Base-by-base conservation (phyloP, 1,284 basidiomycete species). In the Ganoderma meredithae region DNA sequence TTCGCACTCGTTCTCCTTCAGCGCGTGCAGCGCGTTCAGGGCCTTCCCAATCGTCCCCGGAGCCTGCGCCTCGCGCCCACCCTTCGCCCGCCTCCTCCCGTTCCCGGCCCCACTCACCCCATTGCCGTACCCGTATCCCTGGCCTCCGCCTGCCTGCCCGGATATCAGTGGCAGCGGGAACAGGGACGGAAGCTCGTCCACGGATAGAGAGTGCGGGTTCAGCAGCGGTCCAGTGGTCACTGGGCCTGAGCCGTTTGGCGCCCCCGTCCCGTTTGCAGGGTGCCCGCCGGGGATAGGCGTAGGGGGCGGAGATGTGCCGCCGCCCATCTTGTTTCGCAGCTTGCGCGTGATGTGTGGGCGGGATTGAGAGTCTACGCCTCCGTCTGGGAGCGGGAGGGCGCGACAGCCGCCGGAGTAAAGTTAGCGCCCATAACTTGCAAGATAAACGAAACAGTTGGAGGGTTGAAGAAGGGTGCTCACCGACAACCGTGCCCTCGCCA, bases 341-440 rank as follows among this genome's bases (percentile, higher is more conserved):
- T 94, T 94, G 61, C 92, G 88, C 6, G 92, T 94, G 72, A 92
- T 87, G 74, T 92, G 91, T n/a, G 90, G 87, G 49, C 92, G 87
- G 5, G 88, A 89, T 77, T 93, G 90, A 2, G 88, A 84, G 76
- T 94, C 92, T 60, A 93, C 81, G 9, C 88, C 83, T 36, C 87
- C 86, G 73, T 93, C 91, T 92, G 75, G 22, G 61, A 63, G 62
- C 44, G 25, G 36, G 66, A 40, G 25, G 17, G 41, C 58, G 40
- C 22, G 58, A 39, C 56, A 40, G n/a, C 39, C 58, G 17, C n/a
- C 59, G n/a, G 9, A 15, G 15, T 19, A 10, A 9, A 44, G 43
- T 65, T 33, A 62, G 69, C 63, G 65, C 67, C 63, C 69, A 47
- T 19, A 0, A 22, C 15, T 15, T 59, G n/a, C 27, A 39, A 40